These are phyloP conservation scores for Suillus tomentosus DNA, from an alignment of 768 basidiomycete species.

Conservation along the genomic window DNA sequence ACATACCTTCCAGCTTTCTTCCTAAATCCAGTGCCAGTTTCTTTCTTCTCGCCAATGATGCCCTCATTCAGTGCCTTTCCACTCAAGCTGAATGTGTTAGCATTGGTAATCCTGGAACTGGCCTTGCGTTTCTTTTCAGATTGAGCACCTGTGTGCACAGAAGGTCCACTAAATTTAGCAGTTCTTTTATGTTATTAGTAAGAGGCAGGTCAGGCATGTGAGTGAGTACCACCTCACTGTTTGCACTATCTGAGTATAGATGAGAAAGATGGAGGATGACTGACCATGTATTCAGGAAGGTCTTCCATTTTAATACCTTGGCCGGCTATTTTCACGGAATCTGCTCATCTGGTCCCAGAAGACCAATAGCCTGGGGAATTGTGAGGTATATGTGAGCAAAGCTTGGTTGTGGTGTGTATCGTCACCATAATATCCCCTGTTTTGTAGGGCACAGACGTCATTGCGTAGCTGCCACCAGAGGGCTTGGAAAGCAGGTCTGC, in stretches of 20 bases:
- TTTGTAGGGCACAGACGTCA: slow-evolving; percentile 70
- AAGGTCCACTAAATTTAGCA: slow-evolving; percentile 39
- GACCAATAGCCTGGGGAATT: slow-evolving; percentile 75
- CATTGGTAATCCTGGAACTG: slow-evolving; percentile 66
- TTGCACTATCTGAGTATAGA: slow-evolving; percentile 3
- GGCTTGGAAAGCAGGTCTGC: slow-evolving; percentile 73
- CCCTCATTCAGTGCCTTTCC: slow-evolving; percentile 55
- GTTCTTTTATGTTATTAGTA: slow-evolving; percentile 40
- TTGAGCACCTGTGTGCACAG: slow-evolving; percentile 59
- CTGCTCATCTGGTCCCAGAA: slow-evolving; percentile 67
- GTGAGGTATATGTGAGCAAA: slow-evolving; percentile 9
- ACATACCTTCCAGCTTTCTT: slow-evolving; percentile 68
- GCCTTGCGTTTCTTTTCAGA: slow-evolving; percentile 70
- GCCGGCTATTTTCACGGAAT: slow-evolving; percentile 57
- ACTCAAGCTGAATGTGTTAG: slow-evolving; percentile 58
- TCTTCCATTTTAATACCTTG: slow-evolving; percentile 55
- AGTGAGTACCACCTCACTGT: slow-evolving; percentile 82
- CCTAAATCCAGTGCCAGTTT: slow-evolving; percentile 62
- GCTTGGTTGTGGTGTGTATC: slow-evolving; percentile 41
- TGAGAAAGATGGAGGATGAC: background rate
- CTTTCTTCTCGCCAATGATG: slow-evolving; percentile 37
- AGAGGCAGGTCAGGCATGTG: slow-evolving; percentile 55
- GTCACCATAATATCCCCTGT: slow-evolving; percentile 80
- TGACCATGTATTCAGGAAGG: slow-evolving; percentile 78
- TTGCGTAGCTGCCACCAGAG: slow-evolving; percentile 66